Base-by-base conservation (phyloP, 164 flowering plant species). In the Hamamelis virginiana region DNA sequence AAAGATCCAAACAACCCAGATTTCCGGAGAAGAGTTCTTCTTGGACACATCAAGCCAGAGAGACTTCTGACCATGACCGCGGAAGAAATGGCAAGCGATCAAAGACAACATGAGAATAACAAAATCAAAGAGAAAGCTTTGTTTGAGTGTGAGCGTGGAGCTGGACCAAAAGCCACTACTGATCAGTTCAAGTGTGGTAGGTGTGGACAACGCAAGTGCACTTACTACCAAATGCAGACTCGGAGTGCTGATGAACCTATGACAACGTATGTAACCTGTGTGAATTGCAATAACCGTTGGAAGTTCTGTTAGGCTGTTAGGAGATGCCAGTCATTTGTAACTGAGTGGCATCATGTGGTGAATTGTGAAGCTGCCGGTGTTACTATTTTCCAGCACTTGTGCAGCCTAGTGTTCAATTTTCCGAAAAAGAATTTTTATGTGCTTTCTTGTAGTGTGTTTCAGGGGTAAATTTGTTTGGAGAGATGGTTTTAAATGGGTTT, bases 181-280 rank as follows among this genome's bases (percentile, higher is more conserved):
- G 88, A 90, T 75, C 91, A 89, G 73, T 95, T 95, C 79, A 87
- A 75, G 78, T 95, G 99, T 62, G 94, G 92, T 16, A 81, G 94
- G 8, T 95, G 99, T 71, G 87, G 87, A 53, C 89, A 95, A 76
- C 86, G 91, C 62, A 86, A 92, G 80, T 59, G 77, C 57, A 92
- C 97, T 19, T 95, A 95, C 77, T 78, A 90, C 72, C 97, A 92
- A 59, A 28, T 95, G 91, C 99, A 95, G 78, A 95, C 97, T 26
- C 79, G 99, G 77, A 92, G 97, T 85, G 97, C 97, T 2, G 99
- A 95, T 86, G 99, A 95, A 77, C 99, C 99, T 26, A 95, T 95
- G 99, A 95, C 99, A 0, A 95, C 97, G 11, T 91, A 77, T 64
- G 95, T 89, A 5, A 91, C 95, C 0, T 91, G 95, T 73, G 90